phyloP scores from a whole-genome alignment of 805 yeast species.

The Yamadazyma scolyti region DNA sequence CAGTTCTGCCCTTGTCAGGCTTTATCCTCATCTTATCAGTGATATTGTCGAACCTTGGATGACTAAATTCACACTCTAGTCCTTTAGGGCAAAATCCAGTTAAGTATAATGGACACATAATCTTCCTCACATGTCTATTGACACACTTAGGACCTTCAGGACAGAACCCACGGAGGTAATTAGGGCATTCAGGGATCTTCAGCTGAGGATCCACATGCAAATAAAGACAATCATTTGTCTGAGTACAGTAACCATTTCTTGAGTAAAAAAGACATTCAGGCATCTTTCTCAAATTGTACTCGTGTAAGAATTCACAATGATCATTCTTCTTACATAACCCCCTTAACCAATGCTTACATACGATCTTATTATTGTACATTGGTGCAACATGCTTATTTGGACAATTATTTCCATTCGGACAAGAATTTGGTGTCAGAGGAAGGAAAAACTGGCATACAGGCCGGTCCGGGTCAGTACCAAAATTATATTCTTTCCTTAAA shows the following conservation, averaged over 20 bases:
- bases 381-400: slow-evolving; percentile 77
- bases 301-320: slow-evolving; percentile 94
- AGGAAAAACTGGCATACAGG: slow-evolving; percentile 77
- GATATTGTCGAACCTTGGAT: slow-evolving; percentile 69
- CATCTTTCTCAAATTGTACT: slow-evolving; percentile 89
- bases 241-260: slow-evolving; percentile 83
- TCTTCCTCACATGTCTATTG: slow-evolving; percentile 73
- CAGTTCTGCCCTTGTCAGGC: slow-evolving; percentile 36
- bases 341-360: slow-evolving; percentile 97
- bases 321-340: slow-evolving; percentile 97
- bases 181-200: slow-evolving; percentile 82
- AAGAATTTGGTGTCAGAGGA: slow-evolving; percentile 53
- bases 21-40: slow-evolving; percentile 39
- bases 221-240: slow-evolving; percentile 90
- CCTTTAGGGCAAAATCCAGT: slow-evolving; percentile 96
- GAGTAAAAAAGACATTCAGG: slow-evolving; percentile 92
- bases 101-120: slow-evolving; percentile 72
- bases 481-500: slow-evolving; percentile 71
- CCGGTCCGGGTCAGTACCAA: slow-evolving; percentile 83
- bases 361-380: slow-evolving; percentile 56
- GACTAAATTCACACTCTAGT: slow-evolving; percentile 70
- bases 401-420: slow-evolving; percentile 85
- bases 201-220: slow-evolving; percentile 86
- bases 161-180: slow-evolving; percentile 86
- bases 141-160: slow-evolving; percentile 85